These are phyloP conservation scores for Saccharomycopsis fibuligera DNA, from an alignment of 805 yeast genomes.

Conservation along the genomic window DNA sequence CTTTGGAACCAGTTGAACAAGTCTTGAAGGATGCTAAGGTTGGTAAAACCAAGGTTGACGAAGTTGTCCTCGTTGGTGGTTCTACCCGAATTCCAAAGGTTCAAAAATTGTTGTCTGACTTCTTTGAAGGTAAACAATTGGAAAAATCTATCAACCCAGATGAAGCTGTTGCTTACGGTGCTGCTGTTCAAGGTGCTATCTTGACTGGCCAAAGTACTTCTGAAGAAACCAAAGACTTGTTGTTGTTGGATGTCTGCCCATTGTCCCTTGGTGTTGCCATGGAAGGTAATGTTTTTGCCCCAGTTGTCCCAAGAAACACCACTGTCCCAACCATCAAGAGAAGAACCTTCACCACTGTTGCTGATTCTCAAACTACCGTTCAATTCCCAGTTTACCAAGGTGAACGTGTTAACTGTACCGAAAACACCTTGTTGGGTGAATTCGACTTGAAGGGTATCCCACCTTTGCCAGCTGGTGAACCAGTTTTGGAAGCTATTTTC, in stretches of 20 bases:
- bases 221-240: conserved; percentile 91
- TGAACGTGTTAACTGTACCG: conserved; percentile 98
- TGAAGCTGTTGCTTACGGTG: conserved; percentile 99
- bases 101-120: conserved; percentile 89
- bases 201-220: conserved; percentile 86
- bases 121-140: conserved; percentile 94
- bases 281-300: conserved; percentile 99
- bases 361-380: conserved; percentile 97
- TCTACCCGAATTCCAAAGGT: conserved; percentile 99
- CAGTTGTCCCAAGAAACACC: conserved; percentile 98
- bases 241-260: conserved; percentile 96
- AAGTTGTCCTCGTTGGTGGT: conserved; percentile 97
- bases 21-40: conserved; percentile 89
- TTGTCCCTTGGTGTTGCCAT: conserved; percentile 99
- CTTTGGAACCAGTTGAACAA: conserved; percentile 90
- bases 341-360: conserved; percentile 97
- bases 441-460: conserved; percentile 97
- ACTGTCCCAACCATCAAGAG: conserved; percentile 99
- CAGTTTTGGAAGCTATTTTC: conserved; percentile 97
- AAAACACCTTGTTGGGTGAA: conserved; percentile 97
- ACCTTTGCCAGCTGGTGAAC: conserved; percentile 98
- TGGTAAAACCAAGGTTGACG: conserved; percentile 79
- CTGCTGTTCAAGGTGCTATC: conserved; percentile 99
- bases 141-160: conserved; percentile 97
- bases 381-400: conserved; percentile 99